Conservation (phyloP, 2,329 filamentous ascomycete genomes). For the Blastomyces gilchristii region DNA sequence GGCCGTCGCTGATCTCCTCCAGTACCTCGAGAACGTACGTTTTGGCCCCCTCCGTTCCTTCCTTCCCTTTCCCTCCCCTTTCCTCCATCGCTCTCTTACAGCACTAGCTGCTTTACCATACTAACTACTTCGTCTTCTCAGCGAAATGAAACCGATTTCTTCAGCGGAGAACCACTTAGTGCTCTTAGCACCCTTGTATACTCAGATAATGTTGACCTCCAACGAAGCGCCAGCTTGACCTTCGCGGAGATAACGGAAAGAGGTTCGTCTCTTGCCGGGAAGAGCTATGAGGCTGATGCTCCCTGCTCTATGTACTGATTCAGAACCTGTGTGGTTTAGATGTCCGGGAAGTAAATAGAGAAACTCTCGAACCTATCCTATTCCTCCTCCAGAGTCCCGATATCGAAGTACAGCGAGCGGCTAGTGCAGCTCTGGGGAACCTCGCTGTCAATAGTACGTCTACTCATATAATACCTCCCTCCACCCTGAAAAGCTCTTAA, state of each 20-base stretch:
- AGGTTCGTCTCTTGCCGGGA: slow-evolving; percentile 49
- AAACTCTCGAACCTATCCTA: slow-evolving; percentile 91
- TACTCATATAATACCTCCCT: slow-evolving; percentile 10
- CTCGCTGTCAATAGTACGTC: slow-evolving; percentile 87
- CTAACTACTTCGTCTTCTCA: slow-evolving; percentile 33
- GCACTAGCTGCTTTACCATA: slow-evolving; percentile 2
- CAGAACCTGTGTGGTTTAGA: slow-evolving; percentile 45
- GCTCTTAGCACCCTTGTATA: slow-evolving; percentile 93
- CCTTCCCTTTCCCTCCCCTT: slow-evolving; percentile 11
- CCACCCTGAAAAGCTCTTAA: slow-evolving; percentile 8
- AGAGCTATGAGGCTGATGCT: neutral
- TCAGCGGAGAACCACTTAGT: slow-evolving; percentile 85
- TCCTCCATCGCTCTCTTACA: slow-evolving; percentile 13
- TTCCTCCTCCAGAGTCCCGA: slow-evolving; percentile 90
- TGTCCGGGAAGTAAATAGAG: slow-evolving; percentile 88
- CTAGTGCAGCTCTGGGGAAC: slow-evolving; percentile 91
- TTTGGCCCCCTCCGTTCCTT: slow-evolving; percentile 4
- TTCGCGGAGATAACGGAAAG: slow-evolving; percentile 98
- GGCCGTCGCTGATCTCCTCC: slow-evolving; percentile 86
- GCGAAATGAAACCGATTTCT: slow-evolving; percentile 97
- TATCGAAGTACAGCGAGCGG: slow-evolving; percentile 92
- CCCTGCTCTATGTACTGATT: slow-evolving; percentile 11
- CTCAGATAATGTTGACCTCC: slow-evolving; percentile 95
- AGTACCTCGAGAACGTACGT: slow-evolving; percentile 90
- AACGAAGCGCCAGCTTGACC: slow-evolving; percentile 92